These are phyloP conservation scores for Ogataea nakhonphanomensis DNA, from an alignment of 805 yeast genomes.

Conservation along the genomic window DNA sequence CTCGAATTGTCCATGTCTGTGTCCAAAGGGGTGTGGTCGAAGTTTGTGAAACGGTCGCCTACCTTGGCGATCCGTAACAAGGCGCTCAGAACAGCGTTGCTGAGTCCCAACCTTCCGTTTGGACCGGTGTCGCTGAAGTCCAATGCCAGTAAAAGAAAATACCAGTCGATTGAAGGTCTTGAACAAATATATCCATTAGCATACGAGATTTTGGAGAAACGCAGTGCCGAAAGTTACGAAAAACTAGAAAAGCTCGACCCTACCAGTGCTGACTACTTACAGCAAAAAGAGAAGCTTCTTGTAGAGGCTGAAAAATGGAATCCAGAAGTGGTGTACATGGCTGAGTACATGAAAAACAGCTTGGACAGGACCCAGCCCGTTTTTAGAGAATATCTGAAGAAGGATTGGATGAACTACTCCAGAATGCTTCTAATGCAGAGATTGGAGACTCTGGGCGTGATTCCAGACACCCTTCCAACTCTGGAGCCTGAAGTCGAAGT, in stretches of 20 bases:
- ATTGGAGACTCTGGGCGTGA: conserved; percentile 75
- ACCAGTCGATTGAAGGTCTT: conserved; percentile 66
- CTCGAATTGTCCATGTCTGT: conserved; percentile 16
- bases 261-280: conserved; percentile 17
- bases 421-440: conserved; percentile 88
- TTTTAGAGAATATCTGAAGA: conserved; percentile 63
- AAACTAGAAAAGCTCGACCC: conserved; percentile 33
- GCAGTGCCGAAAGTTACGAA: conserved; percentile 41
- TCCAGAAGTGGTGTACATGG: conserved; percentile 82
- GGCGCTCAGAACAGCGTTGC: conserved; percentile 26
- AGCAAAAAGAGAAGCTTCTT: conserved; percentile 32
- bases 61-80: conserved; percentile 29
- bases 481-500: conserved; percentile 78
- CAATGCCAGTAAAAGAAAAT: conserved; percentile 43
- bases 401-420: conserved; percentile 69
- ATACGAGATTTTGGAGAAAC: conserved; percentile 50
- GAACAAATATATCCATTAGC: conserved; percentile 73
- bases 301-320: conserved; percentile 68
- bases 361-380: conserved; percentile 74
- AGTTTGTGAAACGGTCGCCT: conserved; percentile 33
- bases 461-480: conserved; percentile 94
- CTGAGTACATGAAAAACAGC: conserved; percentile 41
- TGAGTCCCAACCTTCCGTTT: conserved; percentile 32
- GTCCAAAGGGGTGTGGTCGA: conserved; percentile 37
- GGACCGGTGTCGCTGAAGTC: conserved; percentile 56